Conservation (phyloP, 441 rosid genomes). For the Hypseocharis bilobata region DNA sequence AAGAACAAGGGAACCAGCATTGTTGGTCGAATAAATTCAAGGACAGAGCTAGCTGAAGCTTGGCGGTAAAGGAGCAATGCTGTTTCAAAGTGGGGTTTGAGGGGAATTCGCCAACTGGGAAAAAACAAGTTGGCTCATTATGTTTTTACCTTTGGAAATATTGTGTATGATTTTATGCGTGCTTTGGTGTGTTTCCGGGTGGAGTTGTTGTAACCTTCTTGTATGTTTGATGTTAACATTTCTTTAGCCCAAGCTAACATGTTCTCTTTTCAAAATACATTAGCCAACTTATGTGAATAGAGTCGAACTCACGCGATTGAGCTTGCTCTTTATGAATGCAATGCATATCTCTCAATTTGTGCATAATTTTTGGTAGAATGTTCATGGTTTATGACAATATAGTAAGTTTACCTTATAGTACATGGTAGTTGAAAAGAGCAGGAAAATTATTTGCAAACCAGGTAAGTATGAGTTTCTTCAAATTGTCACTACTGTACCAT, state of each 20-base stretch:
- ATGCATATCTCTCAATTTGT: too few species aligned
- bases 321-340: background rate
- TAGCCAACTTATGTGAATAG: background rate
- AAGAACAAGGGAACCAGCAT: conserved; percentile 34
- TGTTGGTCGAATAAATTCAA: conserved; percentile 41
- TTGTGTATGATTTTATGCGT: conserved; percentile 23
- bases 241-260: conserved; percentile 22
- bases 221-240: conserved; percentile 12
- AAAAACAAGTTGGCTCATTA: conserved; percentile 25
- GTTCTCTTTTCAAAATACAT: conserved; percentile 2
- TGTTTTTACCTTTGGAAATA: conserved; percentile 19
- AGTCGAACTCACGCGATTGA: background rate
- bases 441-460: too few species aligned
- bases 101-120: conserved; percentile 14
- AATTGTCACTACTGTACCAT: too few species aligned
- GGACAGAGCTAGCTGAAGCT: conserved; percentile 58
- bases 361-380: too few species aligned
- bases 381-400: too few species aligned
- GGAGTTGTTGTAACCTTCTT: conserved; percentile 13
- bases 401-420: too few species aligned
- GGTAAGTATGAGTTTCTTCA: too few species aligned
- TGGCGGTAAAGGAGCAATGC: conserved; percentile 44
- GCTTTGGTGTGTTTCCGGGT: conserved; percentile 21
- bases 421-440: too few species aligned
- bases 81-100: background rate